Base-by-base conservation (phyloP, 2,329 filamentous ascomycete genomes). In the Cladosporium phlei region DNA sequence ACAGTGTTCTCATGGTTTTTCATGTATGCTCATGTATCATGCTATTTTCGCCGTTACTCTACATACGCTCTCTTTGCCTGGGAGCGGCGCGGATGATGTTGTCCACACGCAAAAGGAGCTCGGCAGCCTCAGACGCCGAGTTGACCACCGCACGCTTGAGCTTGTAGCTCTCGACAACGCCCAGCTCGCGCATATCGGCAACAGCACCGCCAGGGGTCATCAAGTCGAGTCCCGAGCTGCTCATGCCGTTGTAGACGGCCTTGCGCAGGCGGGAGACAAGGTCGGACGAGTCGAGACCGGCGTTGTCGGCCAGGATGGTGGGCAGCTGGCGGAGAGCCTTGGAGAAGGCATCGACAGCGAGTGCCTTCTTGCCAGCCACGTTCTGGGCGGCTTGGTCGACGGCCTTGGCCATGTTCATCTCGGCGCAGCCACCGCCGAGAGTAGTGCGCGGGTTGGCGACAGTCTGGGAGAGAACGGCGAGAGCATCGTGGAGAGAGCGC, bases 391-490 rank as follows among this genome's bases (percentile, higher is more conserved):
- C 88, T 51, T 86, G 86, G 65, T 96, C 91, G 17, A 98, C 93
- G 6, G 93, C 93, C 77, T 96, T 95, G 55, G 91, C 88, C 93
- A 98, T 98, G 58, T 95, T 74, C 91, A 97, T 97, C 79, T 98
- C 93, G 4, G 91, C 90, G 64, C 89, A 97, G 21, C 93, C 93
- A 63, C 93, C 93, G 44, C 93, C 93, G 3, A 98, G 82, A 0
- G 93, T 97, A 32, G 90, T 94, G 66, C 88, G 83, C 43, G 93
- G 93, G 70, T 96, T 90, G 68, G 86, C 87, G 59, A 98, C 87
- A 2, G 93, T 98, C 70, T 98, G 93, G 8, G 91, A 97, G 30
- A 98, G 80, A 10, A 98, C 93, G 11, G 93, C 93, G 48, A 98
- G 77, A 38, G 93, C 93, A 68, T 98, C 93, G 69, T 98, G 93